Evolutionary conservation across 352 stramenopile species (phyloP).

Genomic region (Phytophthora chlamydospora): DNA sequence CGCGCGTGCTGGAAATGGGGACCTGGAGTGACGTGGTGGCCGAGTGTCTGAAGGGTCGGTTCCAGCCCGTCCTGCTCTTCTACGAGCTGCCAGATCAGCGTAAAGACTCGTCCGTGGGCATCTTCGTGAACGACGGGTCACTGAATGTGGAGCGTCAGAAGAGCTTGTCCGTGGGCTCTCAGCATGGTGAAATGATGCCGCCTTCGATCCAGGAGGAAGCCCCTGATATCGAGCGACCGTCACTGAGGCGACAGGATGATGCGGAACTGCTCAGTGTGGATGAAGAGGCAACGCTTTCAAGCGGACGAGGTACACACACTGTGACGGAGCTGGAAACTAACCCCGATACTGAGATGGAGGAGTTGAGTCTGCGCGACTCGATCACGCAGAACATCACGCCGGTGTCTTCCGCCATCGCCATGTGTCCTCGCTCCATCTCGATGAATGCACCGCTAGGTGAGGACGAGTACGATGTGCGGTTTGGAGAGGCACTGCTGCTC

Average conservation of each 20-base stretch:
- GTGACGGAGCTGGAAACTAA: conserved; percentile 60
- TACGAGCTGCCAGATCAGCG: conserved; percentile 85
- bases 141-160: conserved; percentile 47
- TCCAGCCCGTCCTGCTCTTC: conserved; percentile 84
- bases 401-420: conserved; percentile 79
- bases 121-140: conserved; percentile 46
- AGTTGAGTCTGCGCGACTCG: conserved; percentile 55
- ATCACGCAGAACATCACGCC: conserved; percentile 77
- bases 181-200: conserved; percentile 54
- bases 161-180: conserved; percentile 65
- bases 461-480: conserved; percentile 83
- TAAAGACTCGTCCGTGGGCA: conserved; percentile 82
- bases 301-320: conserved; percentile 11
- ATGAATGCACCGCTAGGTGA: conserved; percentile 62
- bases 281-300: conserved; percentile 35
- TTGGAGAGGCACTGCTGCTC: conserved; percentile 72
- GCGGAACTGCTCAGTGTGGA: conserved; percentile 41
- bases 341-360: conserved; percentile 57
- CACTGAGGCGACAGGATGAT: conserved; percentile 37
- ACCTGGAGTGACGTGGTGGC: conserved; percentile 76
- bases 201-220: conserved; percentile 64
- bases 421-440: conserved; percentile 75
- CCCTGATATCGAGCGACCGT: conserved; percentile 45
- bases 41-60: conserved; percentile 82
- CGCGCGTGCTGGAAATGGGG: conserved; percentile 76